These are phyloP conservation scores for Globisporangium iwayamae DNA, from an alignment of 352 stramenopile genomes.

Conservation along the genomic window DNA sequence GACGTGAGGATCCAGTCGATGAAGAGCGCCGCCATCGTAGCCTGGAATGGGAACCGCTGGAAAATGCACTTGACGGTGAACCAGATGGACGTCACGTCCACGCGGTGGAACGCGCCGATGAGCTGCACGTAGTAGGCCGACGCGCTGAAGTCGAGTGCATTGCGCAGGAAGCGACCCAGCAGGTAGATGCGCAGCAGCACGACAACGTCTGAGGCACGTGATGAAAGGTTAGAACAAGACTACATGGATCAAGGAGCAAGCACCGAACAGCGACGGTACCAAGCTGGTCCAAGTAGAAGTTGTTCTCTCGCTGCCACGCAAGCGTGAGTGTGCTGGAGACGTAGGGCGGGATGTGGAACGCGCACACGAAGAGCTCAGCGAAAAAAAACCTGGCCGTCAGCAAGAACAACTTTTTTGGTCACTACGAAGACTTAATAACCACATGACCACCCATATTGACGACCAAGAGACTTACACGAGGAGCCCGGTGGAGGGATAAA, in stretches of 20 bases:
- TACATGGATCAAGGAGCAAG: not conserved
- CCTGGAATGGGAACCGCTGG: slow-evolving; percentile 42
- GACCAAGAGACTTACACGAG: slow-evolving; percentile 21
- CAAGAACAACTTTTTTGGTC: not conserved
- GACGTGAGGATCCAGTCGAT: slow-evolving; percentile 60
- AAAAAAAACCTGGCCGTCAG: slow-evolving; percentile 29
- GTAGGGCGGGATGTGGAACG: slow-evolving; percentile 36
- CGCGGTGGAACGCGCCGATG: slow-evolving; percentile 44
- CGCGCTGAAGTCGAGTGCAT: slow-evolving; percentile 39
- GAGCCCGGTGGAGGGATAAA: slow-evolving; percentile 34
- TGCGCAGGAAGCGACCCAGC: slow-evolving; percentile 46
- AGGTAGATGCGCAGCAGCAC: slow-evolving; percentile 55
- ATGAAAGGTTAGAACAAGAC: not conserved
- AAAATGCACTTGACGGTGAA: slow-evolving; percentile 61
- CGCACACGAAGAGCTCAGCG: slow-evolving; percentile 35
- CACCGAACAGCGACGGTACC: slow-evolving; percentile 19
- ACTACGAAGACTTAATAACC: not conserved
- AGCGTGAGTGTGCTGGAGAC: slow-evolving; percentile 27
- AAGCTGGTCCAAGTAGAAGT: slow-evolving; percentile 47
- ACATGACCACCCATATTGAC: not conserved
- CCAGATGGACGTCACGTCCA: slow-evolving; percentile 59
- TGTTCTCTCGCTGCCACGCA: slow-evolving; percentile 22
- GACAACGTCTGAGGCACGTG: slow-evolving; percentile 30
- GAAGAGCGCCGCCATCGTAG: slow-evolving; percentile 28
- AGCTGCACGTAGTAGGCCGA: slow-evolving; percentile 35